Evolutionary conservation across 257 asterid genomes (phyloP).

Genomic region (Solanum tacnaense): DNA sequence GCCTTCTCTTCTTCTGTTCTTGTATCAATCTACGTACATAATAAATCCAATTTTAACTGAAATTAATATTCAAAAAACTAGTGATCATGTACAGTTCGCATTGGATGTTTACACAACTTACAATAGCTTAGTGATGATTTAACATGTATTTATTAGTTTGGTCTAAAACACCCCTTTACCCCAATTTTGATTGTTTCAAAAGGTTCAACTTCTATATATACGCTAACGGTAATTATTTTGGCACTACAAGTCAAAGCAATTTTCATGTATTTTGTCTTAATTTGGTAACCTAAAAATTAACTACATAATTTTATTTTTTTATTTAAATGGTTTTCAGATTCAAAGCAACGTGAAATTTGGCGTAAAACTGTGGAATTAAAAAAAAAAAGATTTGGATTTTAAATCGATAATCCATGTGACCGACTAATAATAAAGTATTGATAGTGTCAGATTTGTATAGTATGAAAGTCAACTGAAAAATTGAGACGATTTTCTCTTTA

Average conservation of each 20-base stretch:
- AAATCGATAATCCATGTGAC: not conserved
- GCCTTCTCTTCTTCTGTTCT: constrained; percentile 42
- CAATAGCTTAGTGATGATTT: not conserved
- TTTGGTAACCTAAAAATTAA: not conserved
- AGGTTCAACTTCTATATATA: not conserved
- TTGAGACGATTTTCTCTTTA: not conserved
- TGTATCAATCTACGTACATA: constrained; percentile 14
- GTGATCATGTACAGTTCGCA: not conserved
- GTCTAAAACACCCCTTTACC: not conserved
- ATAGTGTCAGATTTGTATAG: not conserved
- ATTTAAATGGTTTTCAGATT: not conserved
- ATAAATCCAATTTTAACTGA: not conserved
- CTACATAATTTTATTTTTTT: not conserved
- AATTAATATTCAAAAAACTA: not conserved
- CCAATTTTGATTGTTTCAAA: not conserved
- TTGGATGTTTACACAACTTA: not conserved
- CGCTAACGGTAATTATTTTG: not conserved
- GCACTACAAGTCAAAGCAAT: not conserved
- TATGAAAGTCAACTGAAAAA: not conserved
- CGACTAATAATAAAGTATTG: not conserved
- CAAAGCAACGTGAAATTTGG: not conserved
- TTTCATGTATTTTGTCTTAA: not conserved
- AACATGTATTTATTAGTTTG: not conserved
- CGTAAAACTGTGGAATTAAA: not conserved
- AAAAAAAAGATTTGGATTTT: not conserved